phyloP scores from a whole-genome alignment of 192 early-diverging fungal species.

The Mortierella alpina region DNA sequence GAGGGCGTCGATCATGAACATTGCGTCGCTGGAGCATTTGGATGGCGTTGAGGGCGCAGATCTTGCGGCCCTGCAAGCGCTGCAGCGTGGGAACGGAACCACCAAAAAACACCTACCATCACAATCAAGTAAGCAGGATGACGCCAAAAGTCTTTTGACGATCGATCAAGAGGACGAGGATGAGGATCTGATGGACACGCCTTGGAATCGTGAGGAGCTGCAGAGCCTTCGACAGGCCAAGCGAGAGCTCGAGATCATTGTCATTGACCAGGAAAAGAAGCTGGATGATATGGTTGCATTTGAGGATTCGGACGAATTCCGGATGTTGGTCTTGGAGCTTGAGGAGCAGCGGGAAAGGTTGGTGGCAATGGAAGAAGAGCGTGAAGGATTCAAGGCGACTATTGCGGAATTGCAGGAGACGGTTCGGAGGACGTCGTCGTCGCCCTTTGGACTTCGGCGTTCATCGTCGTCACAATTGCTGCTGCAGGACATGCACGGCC shows the following conservation, averaged over 20 bases:
- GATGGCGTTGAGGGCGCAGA: conserved; percentile 14
- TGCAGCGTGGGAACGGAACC: not conserved
- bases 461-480: not conserved
- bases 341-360: conserved; percentile 47
- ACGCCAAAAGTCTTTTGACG: not conserved
- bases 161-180: conserved; percentile 23
- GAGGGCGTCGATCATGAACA: conserved; percentile 38
- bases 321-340: conserved; percentile 29
- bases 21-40: conserved; percentile 13
- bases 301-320: conserved; percentile 47
- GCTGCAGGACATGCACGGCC: not conserved
- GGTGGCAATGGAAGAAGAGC: conserved; percentile 36
- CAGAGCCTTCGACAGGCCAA: conserved; percentile 55
- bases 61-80: conserved; percentile 7
- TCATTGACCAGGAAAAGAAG: conserved; percentile 57
- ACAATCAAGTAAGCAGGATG: not conserved
- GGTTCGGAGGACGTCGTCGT: conserved; percentile 9
- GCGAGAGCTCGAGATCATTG: conserved; percentile 65
- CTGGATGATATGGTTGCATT: conserved; percentile 52
- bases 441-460: conserved; percentile 1
- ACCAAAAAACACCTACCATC: not conserved
- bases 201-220: conserved; percentile 56
- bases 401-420: conserved; percentile 26
- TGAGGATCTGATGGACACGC: conserved; percentile 37
- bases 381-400: conserved; percentile 8